Conservation (phyloP, 768 basidiomycete species). For the Termitomyces sp. region DNA sequence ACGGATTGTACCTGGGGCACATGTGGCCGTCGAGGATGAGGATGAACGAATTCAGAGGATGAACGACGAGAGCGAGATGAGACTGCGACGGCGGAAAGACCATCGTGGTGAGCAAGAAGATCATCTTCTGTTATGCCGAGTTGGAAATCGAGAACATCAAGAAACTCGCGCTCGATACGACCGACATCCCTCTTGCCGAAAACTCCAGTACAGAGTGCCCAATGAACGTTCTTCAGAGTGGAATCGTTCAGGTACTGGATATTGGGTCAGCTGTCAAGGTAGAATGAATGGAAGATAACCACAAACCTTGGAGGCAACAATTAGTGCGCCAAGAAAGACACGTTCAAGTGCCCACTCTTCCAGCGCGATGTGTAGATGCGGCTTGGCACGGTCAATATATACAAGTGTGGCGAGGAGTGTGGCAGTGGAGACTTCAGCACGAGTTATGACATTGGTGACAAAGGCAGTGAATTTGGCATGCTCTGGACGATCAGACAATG, state of each 20-base stretch:
- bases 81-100: conserved; percentile 24
- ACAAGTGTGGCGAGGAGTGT: conserved; percentile 67
- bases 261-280: conserved; percentile 8
- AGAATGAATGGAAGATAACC: conserved; percentile 4
- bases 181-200: conserved; percentile 80
- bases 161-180: conserved; percentile 77
- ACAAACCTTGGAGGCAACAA: conserved; percentile 77
- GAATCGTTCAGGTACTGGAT: conserved; percentile 80
- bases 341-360: conserved; percentile 87
- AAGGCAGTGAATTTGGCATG: conserved; percentile 59
- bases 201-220: conserved; percentile 80
- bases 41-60: conserved; percentile 16
- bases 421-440: conserved; percentile 69
- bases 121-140: conserved; percentile 61
- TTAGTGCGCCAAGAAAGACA: conserved; percentile 87
- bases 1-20: conserved; percentile 14
- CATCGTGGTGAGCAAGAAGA: conserved; percentile 47
- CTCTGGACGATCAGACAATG: conserved; percentile 41
- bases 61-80: conserved; percentile 19
- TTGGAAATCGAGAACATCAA: conserved; percentile 76
- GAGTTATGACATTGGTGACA: conserved; percentile 60
- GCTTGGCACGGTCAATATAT: conserved; percentile 74
- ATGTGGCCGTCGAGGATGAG: conserved; percentile 9
- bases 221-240: conserved; percentile 86
- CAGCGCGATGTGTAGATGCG: conserved; percentile 74